Conservation (phyloP, 2,329 filamentous ascomycete genomes). For the Bertia moriformis region DNA sequence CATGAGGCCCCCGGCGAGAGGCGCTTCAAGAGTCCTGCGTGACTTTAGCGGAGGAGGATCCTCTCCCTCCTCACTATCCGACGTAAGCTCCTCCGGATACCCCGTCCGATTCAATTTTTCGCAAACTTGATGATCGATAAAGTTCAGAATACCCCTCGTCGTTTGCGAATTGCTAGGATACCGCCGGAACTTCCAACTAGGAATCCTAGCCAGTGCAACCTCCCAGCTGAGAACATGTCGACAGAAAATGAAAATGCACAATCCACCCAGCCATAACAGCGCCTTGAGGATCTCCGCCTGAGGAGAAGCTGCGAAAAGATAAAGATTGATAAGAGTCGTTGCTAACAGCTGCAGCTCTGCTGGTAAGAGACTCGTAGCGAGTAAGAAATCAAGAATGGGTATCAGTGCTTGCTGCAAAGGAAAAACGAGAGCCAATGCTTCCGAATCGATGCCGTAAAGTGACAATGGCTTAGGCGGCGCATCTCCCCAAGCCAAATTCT, state of each 20-base stretch:
- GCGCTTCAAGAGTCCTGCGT: conserved; percentile 6
- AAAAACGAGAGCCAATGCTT: conserved; percentile 55
- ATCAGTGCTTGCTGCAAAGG: conserved; percentile 71
- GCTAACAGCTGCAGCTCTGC: conserved; percentile 82
- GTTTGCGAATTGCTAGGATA: conserved; percentile 21
- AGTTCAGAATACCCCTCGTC: conserved; percentile 18
- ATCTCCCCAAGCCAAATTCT: conserved; percentile 2
- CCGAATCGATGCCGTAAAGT: conserved; percentile 25
- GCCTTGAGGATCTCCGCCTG: conserved; percentile 76
- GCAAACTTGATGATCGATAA: conserved; percentile 27
- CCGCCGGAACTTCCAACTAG: conserved; percentile 74
- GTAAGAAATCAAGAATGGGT: conserved; percentile 61
- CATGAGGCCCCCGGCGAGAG: background rate
- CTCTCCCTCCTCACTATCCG: conserved; percentile 16
- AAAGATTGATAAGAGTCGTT: conserved; percentile 64
- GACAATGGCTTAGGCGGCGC: conserved; percentile 3
- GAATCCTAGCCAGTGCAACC: conserved; percentile 72
- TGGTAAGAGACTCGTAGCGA: conserved; percentile 73
- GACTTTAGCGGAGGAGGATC: conserved; percentile 9
- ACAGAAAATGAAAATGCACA: conserved; percentile 61
- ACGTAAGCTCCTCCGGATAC: conserved; percentile 16
- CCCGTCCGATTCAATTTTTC: conserved; percentile 26
- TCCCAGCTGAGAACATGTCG: conserved; percentile 67
- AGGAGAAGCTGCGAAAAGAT: conserved; percentile 64
- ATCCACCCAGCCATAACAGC: conserved; percentile 70